phyloP scores from a whole-genome alignment of 495 filamentous ascomycete species.

The Massariosphaeria phaeospora region DNA sequence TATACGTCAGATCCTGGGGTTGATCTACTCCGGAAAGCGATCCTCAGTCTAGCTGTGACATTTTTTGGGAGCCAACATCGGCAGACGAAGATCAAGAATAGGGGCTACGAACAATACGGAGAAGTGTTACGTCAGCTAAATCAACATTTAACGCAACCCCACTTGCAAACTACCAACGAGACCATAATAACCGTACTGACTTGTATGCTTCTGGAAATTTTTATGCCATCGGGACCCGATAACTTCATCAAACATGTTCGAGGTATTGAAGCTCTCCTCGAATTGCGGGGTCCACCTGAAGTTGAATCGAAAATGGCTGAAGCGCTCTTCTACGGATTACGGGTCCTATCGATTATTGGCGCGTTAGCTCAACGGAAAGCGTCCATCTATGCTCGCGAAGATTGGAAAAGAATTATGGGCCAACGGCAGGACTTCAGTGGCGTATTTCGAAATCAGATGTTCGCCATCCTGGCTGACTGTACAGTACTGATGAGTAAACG shows the following conservation, averaged over 20 bases:
- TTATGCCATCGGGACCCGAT: constrained; percentile 9
- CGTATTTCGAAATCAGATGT: constrained; percentile 2
- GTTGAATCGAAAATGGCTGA: background rate
- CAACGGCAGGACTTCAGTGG: background rate
- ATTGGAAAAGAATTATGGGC: constrained; percentile 10
- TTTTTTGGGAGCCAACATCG: constrained; percentile 20
- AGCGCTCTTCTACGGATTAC: background rate
- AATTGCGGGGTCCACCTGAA: constrained; percentile 2
- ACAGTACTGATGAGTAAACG: constrained; percentile 1
- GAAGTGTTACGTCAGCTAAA: constrained; percentile 11
- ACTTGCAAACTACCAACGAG: constrained; percentile 12
- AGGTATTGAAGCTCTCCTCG: constrained; percentile 10
- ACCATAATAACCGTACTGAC: constrained; percentile 15
- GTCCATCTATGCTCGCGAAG: constrained; percentile 1
- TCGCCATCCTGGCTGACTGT: constrained; percentile 14
- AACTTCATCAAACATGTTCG: constrained; percentile 14
- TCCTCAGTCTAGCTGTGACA: constrained; percentile 8
- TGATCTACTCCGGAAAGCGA: background rate
- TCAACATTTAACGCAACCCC: background rate
- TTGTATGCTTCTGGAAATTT: constrained; percentile 18
- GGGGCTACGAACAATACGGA: constrained; percentile 11
- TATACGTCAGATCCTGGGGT: background rate
- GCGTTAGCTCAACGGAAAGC: background rate
- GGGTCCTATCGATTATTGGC: constrained; percentile 4
- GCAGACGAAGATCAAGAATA: background rate